Evolutionary conservation across 352 stramenopile genomes (phyloP).

Genomic region (Pythium guiyangense): DNA sequence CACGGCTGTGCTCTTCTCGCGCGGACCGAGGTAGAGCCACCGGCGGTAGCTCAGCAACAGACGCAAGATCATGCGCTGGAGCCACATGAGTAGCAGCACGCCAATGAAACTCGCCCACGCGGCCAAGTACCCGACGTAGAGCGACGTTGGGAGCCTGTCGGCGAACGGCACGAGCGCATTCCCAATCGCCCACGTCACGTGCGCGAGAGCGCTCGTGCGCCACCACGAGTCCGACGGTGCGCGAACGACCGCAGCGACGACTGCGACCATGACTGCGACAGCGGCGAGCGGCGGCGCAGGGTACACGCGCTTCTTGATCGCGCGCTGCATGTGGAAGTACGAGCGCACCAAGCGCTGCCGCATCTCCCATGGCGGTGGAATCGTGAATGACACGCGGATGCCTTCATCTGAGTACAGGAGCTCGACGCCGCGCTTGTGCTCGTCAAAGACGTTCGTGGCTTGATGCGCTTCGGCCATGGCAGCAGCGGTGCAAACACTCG

Average conservation of each 20-base stretch:
- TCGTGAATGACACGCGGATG: constrained; percentile 81
- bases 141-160: constrained; percentile 47
- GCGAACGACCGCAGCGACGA: constrained; percentile 55
- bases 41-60: constrained; percentile 84
- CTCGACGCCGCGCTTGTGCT: constrained; percentile 85
- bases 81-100: constrained; percentile 78
- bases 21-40: constrained; percentile 80
- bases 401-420: constrained; percentile 81
- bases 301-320: constrained; percentile 72
- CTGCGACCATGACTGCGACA: constrained; percentile 49
- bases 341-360: constrained; percentile 51
- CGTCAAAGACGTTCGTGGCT: constrained; percentile 79
- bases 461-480: constrained; percentile 85
- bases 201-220: constrained; percentile 67
- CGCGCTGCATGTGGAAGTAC: constrained; percentile 70
- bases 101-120: constrained; percentile 79
- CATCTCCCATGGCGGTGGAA: constrained; percentile 73
- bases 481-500: not conserved
- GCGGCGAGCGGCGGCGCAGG: constrained; percentile 63
- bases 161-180: constrained; percentile 80
- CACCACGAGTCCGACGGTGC: constrained; percentile 83
- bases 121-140: constrained; percentile 85
- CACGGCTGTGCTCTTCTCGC: constrained; percentile 63
- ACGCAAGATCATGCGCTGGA: constrained; percentile 81
- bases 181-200: constrained; percentile 74